Evolutionary conservation across 305 asterid genomes (phyloP).

Genomic region (Withania somnifera): DNA sequence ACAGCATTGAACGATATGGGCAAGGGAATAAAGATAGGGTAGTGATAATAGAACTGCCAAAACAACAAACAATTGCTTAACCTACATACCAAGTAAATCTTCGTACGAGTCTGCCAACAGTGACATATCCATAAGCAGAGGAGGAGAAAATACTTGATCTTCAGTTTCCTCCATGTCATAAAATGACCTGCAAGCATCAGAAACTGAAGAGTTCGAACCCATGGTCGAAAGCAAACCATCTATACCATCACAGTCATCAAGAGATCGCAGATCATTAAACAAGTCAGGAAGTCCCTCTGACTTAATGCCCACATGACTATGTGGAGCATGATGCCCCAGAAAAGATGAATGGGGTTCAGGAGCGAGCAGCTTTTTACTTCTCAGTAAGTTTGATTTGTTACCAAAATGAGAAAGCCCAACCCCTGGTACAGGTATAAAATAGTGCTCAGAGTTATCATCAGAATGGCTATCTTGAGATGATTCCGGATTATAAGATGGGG

Average conservation of each 20-base stretch:
- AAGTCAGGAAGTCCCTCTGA: constrained; percentile 44
- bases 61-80: not conserved
- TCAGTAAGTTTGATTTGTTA: constrained; percentile 37
- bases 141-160: constrained; percentile 92
- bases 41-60: not conserved
- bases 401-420: constrained; percentile 47
- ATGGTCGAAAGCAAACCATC: constrained; percentile 56
- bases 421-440: constrained; percentile 74
- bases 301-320: constrained; percentile 42
- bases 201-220: constrained; percentile 68
- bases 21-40: not conserved
- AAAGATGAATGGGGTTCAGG: constrained; percentile 56
- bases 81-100: constrained; percentile 73
- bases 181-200: constrained; percentile 67
- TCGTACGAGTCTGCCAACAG: constrained; percentile 67
- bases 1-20: not conserved
- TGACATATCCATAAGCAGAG: constrained; percentile 73
- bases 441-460: constrained; percentile 88
- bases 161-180: constrained; percentile 56
- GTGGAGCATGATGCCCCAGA: constrained; percentile 34
- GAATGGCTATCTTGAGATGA: constrained; percentile 75
- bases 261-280: constrained; percentile 60
- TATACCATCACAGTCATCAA: constrained; percentile 48
- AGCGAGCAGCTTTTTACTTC: constrained; percentile 39
- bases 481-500: constrained; percentile 44